Evolutionary conservation across 2,329 filamentous ascomycete genomes (phyloP), one percentile per base, ranked within the genome.

Genomic region (Lomentospora prolificans): DNA sequence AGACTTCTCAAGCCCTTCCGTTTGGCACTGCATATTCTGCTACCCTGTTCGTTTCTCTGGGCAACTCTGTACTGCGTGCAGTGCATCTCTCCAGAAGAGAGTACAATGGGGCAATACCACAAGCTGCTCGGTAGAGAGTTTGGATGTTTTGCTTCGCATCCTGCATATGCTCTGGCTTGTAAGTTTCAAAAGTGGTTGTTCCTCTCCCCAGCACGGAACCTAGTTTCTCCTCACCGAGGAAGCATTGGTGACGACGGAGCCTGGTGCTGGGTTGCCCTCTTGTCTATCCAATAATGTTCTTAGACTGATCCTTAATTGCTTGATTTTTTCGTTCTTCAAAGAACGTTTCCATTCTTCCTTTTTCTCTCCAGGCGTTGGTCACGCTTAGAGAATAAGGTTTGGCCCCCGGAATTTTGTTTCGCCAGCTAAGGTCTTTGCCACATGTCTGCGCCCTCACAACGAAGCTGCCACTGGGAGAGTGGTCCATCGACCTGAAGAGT

Each of bases 1-100:
- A 7, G 22, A 17, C 22, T 48, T 48, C 44, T 48, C 44, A 48
- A 48, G 24, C 44, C 4, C 44, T 48, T 22, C 44, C 44, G n/a
- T n/a, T n/a, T n/a, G 17, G 17, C 17, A 22, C 44, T 48, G 44
- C 44, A 48, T 48, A 48, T 48, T 22, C 44, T 48, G 22, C 19
- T 48, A 48, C 44, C 44, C 22, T 25, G 44, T 25, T 22, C 44
- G 44, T 48, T 48, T 48, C 44, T 48, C 44, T 48, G 44, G 22
- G 44, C 17, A 25, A 48, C n/a, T 46, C 41, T 17, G 3, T 19
- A 12, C n/a, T 10, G 5, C 44, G 10, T 48, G 30, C 30, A 33
- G 30, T 25, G 44, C 44, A 48, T 48, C 17, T 22, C 22, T 48
- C 17, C 19, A 25, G 44, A 19, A 25, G 44, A 8, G 22, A 14